Conservation (phyloP, 179 eudicot genomes). For the Spergularia azorica region DNA sequence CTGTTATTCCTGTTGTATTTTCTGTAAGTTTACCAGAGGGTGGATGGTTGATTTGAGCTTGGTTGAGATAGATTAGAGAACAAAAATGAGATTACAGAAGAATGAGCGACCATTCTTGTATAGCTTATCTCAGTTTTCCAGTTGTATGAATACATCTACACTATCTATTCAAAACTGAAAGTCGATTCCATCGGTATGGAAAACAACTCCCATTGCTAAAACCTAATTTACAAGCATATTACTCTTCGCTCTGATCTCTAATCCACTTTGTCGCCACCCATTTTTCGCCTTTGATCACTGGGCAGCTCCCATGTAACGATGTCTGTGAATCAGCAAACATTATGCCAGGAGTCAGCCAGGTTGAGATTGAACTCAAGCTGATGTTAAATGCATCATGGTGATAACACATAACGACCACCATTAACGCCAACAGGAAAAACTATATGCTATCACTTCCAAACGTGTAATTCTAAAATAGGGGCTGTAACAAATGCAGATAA, state of each 20-base stretch:
- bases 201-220: not conserved
- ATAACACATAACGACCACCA: too few species aligned
- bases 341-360: too few species aligned
- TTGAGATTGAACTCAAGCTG: too few species aligned
- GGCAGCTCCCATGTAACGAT: slow-evolving; percentile 87
- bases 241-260: slow-evolving; percentile 61
- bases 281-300: slow-evolving; percentile 71
- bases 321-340: slow-evolving; percentile 41
- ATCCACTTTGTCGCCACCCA: slow-evolving; percentile 94
- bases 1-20: too few species aligned
- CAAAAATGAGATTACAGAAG: slow-evolving; percentile 1
- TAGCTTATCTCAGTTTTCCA: slow-evolving; percentile 13
- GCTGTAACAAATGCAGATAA: too few species aligned
- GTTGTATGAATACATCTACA: slow-evolving; percentile 17
- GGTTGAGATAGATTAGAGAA: not conserved
- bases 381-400: too few species aligned
- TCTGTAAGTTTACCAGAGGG: too few species aligned
- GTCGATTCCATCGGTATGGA: slow-evolving; percentile 14
- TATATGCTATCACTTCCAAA: too few species aligned
- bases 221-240: slow-evolving; percentile 4
- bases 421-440: too few species aligned
- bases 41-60: not conserved
- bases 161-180: slow-evolving; percentile 20
- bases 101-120: slow-evolving; percentile 20
- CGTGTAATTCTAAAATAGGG: too few species aligned